Percentiles rank a stretch among this genome's conserved stretches.
These are phyloP conservation scores for Phytophthora pseudosyringae DNA, from an alignment of 352 stramenopile species.

Conservation along the genomic window DNA sequence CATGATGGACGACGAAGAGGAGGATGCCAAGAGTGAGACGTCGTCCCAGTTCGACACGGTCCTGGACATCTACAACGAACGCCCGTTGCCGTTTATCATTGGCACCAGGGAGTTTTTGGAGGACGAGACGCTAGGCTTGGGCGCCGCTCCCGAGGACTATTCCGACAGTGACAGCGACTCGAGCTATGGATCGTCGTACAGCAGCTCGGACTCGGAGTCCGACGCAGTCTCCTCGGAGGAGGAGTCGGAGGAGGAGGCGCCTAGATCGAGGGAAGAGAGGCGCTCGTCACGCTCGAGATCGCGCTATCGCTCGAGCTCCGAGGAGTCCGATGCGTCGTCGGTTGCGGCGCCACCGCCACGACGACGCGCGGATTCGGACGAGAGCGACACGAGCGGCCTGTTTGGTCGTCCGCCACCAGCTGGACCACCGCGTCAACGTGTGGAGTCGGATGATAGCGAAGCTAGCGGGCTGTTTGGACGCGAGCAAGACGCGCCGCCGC, in stretches of 20 bases:
- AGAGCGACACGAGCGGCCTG: constrained; percentile 67
- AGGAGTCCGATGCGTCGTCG: constrained; percentile 49
- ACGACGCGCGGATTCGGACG: constrained; percentile 42
- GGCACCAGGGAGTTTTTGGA: constrained; percentile 87
- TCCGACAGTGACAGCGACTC: constrained; percentile 63
- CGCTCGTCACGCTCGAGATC: constrained; percentile 22
- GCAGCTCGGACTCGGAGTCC: constrained; percentile 62
- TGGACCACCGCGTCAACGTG: constrained; percentile 31
- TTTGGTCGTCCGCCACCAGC: constrained; percentile 44
- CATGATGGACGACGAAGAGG: constrained; percentile 79
- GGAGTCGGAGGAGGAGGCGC: not conserved
- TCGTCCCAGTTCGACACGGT: constrained; percentile 74
- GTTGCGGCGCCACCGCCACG: constrained; percentile 25
- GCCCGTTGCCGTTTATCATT: constrained; percentile 88
- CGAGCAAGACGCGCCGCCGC: constrained; percentile 31
- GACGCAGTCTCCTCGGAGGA: constrained; percentile 42
- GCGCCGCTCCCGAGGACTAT: constrained; percentile 66
- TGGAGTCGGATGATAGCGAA: constrained; percentile 60
- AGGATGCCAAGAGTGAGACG: constrained; percentile 50
- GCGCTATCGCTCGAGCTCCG: constrained; percentile 39
- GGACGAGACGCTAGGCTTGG: constrained; percentile 83
- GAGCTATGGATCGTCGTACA: constrained; percentile 69
- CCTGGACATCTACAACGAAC: constrained; percentile 90
- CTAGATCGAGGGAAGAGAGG: constrained; percentile 23
- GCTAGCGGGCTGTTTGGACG: constrained; percentile 63